Conservation (phyloP, 345 rosid species). For the Excoecaria agallocha region DNA sequence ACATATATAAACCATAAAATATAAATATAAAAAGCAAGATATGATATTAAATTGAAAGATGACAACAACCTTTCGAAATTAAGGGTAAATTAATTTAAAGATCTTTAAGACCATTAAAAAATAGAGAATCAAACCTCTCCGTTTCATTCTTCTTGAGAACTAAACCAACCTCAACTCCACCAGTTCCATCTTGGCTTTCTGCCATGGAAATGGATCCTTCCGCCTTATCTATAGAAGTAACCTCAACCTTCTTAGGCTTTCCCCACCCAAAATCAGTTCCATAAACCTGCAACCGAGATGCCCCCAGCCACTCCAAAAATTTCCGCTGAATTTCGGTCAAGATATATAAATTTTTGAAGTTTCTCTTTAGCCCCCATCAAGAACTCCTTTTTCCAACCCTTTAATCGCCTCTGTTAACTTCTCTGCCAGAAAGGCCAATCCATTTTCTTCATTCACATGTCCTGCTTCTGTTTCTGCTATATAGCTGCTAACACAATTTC, state of each 20-base stretch:
- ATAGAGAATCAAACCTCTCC: neutral
- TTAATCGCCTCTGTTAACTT: neutral
- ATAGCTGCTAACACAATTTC: constrained; percentile 8
- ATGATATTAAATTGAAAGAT: too few species aligned
- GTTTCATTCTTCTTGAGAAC: constrained; percentile 4
- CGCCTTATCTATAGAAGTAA: neutral
- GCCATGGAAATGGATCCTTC: constrained; percentile 24
- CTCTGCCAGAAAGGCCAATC: neutral
- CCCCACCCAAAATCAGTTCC: constrained; percentile 5
- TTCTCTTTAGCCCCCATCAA: too few species aligned
- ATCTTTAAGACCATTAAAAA: constrained; percentile 3
- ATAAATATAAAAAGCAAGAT: too few species aligned
- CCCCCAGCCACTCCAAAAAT: neutral
- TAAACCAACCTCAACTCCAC: constrained; percentile 38
- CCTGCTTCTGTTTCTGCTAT: neutral
- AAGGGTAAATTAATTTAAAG: too few species aligned
- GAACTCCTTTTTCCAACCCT: too few species aligned
- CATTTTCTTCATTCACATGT: neutral
- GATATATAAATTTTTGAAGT: neutral
- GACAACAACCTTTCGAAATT: too few species aligned
- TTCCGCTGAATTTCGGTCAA: neutral
- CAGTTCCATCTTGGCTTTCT: constrained; percentile 27
- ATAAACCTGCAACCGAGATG: neutral
- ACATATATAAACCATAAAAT: too few species aligned
- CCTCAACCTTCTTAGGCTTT: neutral